Conservation (phyloP, 129 eudicot species). For the Deinandra increscens region DNA sequence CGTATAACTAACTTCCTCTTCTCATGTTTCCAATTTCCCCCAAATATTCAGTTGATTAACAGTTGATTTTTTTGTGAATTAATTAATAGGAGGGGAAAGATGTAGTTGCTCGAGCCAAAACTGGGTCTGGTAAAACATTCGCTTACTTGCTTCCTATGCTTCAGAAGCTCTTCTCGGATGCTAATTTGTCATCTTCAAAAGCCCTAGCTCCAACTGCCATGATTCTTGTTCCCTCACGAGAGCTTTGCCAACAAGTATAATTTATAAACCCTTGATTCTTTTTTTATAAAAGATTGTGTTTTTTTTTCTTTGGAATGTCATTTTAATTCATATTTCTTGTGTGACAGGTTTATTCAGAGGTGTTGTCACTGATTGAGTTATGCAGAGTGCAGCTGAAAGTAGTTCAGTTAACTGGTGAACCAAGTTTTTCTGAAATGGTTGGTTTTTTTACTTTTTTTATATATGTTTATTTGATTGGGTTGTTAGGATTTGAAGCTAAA, state of each 20-base stretch:
- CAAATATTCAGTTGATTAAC: not conserved
- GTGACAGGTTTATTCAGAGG: constrained; percentile 77
- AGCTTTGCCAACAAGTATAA: constrained; percentile 80
- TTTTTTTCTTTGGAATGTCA: constrained; percentile 1
- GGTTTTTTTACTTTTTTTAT: constrained; percentile 23
- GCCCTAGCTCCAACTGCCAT: constrained; percentile 58
- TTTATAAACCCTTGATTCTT: not conserved
- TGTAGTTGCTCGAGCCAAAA: constrained; percentile 92
- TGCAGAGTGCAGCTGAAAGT: constrained; percentile 81
- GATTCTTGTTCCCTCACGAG: constrained; percentile 83
- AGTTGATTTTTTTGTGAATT: not conserved
- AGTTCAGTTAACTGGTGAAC: constrained; percentile 66
- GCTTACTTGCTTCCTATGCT: constrained; percentile 86
- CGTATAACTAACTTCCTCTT: constrained; percentile 32
- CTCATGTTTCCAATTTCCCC: too few species aligned
- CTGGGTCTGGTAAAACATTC: constrained; percentile 96
- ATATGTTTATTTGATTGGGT: not conserved
- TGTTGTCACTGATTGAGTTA: constrained; percentile 58
- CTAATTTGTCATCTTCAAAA: constrained; percentile 26
- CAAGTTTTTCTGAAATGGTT: constrained; percentile 38
- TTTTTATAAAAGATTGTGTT: not conserved
- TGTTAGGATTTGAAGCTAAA: not conserved
- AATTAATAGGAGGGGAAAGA: constrained; percentile 84
- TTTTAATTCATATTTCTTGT: not conserved
- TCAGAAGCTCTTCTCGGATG: constrained; percentile 70